Percentiles rank a stretch among this genome's conserved stretches.
phyloP scores from a whole-genome alignment of 306 rosid species.

The Castanea mollissima region DNA sequence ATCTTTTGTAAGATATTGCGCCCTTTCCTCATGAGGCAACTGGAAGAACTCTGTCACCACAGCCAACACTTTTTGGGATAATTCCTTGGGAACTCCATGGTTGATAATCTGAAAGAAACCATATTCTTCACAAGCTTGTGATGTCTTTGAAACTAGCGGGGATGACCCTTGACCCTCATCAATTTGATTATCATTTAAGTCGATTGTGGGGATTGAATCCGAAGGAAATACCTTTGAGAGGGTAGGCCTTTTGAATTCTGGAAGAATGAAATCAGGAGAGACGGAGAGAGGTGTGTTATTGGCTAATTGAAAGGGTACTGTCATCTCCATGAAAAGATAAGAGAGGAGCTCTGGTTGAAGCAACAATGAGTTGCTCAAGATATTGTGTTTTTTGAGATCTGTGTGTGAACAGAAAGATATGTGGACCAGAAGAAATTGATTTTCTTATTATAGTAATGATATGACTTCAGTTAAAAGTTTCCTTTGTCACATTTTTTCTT shows the following conservation, averaged over 20 bases:
- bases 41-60: slow-evolving; percentile 34
- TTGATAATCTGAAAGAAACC: slow-evolving; percentile 51
- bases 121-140: slow-evolving; percentile 48
- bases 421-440: too few relatives aligned
- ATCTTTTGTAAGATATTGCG: slow-evolving; percentile 28
- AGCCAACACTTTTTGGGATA: slow-evolving; percentile 31
- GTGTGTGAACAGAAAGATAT: too few relatives aligned
- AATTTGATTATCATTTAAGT: slow-evolving; percentile 15
- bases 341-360: background rate
- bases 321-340: slow-evolving; percentile 20
- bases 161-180: background rate
- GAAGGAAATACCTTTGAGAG: slow-evolving; percentile 32
- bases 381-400: too few relatives aligned
- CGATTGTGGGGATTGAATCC: slow-evolving; percentile 47
- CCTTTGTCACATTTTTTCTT: too few relatives aligned
- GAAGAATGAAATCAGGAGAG: slow-evolving; percentile 39
- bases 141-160: slow-evolving; percentile 23
- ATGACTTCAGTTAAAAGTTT: too few relatives aligned
- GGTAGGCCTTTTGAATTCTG: slow-evolving; percentile 37
- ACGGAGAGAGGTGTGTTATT: slow-evolving; percentile 20
- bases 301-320: slow-evolving; percentile 21
- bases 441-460: too few relatives aligned
- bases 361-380: too few relatives aligned
- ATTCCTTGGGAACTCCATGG: slow-evolving; percentile 46
- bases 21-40: slow-evolving; percentile 33